Evolutionary conservation across 2,329 filamentous ascomycete genomes (phyloP).

Genomic region (Epichloe brachyelytri): DNA sequence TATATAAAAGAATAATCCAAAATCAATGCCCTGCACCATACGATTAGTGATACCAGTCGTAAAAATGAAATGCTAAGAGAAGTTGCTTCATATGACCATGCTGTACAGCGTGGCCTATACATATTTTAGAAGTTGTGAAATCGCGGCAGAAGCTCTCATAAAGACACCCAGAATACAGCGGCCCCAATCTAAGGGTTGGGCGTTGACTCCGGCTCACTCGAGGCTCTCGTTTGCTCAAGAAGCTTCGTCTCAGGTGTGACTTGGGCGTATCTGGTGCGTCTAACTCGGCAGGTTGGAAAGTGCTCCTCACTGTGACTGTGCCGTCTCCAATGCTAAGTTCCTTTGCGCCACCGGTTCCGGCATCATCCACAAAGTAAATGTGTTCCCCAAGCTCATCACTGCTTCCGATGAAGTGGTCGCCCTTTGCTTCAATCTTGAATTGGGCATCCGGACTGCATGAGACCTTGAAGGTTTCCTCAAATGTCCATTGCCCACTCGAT

Average conservation of each 20-base stretch:
- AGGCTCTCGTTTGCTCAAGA: slow-evolving; percentile 39
- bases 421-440: slow-evolving; percentile 77
- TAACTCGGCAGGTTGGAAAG: slow-evolving; percentile 45
- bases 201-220: slow-evolving; percentile 31
- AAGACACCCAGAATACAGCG: slow-evolving; percentile 7
- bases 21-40: background rate
- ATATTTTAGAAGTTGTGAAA: background rate
- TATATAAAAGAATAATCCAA: background rate
- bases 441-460: slow-evolving; percentile 68
- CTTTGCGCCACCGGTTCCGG: slow-evolving; percentile 54
- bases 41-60: background rate
- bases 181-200: slow-evolving; percentile 20
- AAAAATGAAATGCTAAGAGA: background rate
- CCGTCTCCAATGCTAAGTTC: slow-evolving; percentile 61
- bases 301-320: slow-evolving; percentile 59
- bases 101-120: background rate
- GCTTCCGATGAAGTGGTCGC: slow-evolving; percentile 71
- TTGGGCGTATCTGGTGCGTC: slow-evolving; percentile 33
- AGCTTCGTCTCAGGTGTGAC: slow-evolving; percentile 35
- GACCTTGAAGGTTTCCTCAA: slow-evolving; percentile 68
- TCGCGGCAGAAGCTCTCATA: background rate
- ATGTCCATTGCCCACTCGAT: slow-evolving; percentile 49
- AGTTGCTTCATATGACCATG: slow-evolving; percentile 1
- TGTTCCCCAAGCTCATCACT: slow-evolving; percentile 77
- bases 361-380: slow-evolving; percentile 85